Base-by-base conservation (phyloP, 2,329 filamentous ascomycete genomes). In the Cercospora sp. region DNA sequence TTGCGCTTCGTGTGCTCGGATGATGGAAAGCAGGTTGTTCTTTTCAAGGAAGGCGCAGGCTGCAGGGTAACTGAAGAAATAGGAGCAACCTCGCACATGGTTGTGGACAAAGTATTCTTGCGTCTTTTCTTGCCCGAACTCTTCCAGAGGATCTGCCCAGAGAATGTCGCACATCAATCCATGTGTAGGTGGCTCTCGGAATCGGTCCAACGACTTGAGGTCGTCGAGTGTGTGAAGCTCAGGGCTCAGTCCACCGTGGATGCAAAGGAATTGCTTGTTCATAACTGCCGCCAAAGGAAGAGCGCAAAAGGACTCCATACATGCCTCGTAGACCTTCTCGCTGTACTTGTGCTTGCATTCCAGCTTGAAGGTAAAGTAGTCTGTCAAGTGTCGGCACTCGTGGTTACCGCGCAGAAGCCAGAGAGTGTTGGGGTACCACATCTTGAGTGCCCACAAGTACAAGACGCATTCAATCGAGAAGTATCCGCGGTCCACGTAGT, bases 341-440 rank as follows among this genome's bases (percentile, higher is more conserved):
- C 93, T 97, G 83, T 99, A 99, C 82, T 99, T 99, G 88, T 99
- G 95, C 84, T 97, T 97, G 87, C 95, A 99, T 82, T 99, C 95
- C 67, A 99, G 89, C 86, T 99, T 98, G 86, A 99, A 99, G 69
- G 95, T 99, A 83, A 99, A 99, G 86, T 99, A 99, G 80, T 99
- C 95, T 67, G 95, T 99, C 86, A 99, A 87, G 84, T 99, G 95
- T 77, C 95, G 91, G 82, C 95, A 99, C 83, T 99, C 95, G 83
- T 99, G 95, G 82, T 99, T 99, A 74, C 95, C 95, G 76, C 95
- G 92, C 74, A 99, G 88, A 74, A 99, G 86, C 95, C 95, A 99
- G 66, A 99, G 89, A 20, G 93, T 94, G 81, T 98, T 93, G 64
- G 95, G 95, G 79, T 98, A 99, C 88, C 97, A 97, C 79, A 99